Evolutionary conservation across 805 yeast genomes (phyloP), one percentile per base, ranked within the genome.

Genomic region (Tetrapisispora nanseiensis): DNA sequence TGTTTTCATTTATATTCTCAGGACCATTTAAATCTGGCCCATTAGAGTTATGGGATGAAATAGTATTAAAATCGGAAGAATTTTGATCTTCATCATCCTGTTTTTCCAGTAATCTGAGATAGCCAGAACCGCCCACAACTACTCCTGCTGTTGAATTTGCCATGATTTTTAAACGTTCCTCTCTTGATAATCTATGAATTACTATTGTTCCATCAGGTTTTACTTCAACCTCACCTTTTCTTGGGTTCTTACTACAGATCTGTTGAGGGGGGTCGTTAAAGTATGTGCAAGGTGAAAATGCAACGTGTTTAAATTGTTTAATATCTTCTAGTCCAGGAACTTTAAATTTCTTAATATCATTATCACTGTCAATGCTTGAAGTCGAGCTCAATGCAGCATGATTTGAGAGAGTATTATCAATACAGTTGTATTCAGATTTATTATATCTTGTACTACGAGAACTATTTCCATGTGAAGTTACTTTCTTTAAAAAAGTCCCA

Each of bases 191-290:
- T 24, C 80, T 77, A 47, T 75, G 73, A n/a, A 78, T 66, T 4
- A 71, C 67, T 12, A 77, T 67, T 1, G 68, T 60, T 0, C 84
- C 85, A 50, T 69, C 71, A 11, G 72, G 63, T 39, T 71, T 54
- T 2, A 78, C 67, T 50, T 77, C 83, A 11, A 82, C 94, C 59
- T 86, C 90, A 32, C 97, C 97, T 56, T 75, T 74, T 49, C 86
- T 66, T 13, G 95, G 95, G 46, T 67, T 70, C 52, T 87, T 66
- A 2, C 89, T 78, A 11, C 95, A 94, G 34, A 86, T 86, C 54
- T 86, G 95, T 55, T 86, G 95, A 0, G 94, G 94, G 1, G 95
- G 95, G 59, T 89, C 96, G 47, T 74, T 73, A 29, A 74, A 75
- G 53, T 86, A 78, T 15, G 85, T 81, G 29, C 82, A 82, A 3